Evolutionary conservation across 2,329 filamentous ascomycete genomes (phyloP), one percentile per base, ranked within the genome.

Genomic region (Elsinoe ampelina): DNA sequence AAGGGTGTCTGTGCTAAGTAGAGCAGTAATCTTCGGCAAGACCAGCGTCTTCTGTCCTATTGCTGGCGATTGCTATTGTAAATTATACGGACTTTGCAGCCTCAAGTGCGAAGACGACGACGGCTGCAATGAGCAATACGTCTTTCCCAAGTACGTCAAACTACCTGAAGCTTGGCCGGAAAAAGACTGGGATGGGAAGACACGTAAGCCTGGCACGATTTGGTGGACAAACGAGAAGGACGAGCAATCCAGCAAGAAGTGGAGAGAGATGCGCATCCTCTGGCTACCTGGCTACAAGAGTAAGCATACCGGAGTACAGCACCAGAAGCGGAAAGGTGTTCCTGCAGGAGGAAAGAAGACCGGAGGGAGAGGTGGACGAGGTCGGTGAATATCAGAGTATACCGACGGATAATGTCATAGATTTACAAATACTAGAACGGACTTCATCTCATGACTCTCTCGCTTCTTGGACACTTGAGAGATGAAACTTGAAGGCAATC

Each of bases 61-160:
- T 15, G 81, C 81, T 1, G 69, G 73, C 45, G 77, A 80, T 7
- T 87, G 84, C 65, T 86, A 86, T 66, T 87, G 84, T 69, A 80
- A 83, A 39, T 75, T 81, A 13, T 87, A 83, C 63, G 83, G 83
- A 0, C 63, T 84, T 22, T 87, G 84, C 67, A 62, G 75, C 56
- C 61, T 80, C 13, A 62, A 70, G 0, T 75, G 72, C 47, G 61
- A 63, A 11, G 66, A 71, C 1, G 65, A 71, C 15, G 70, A 73
- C 19, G 73, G 72, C 22, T 86, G 84, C 63, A 70, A 76, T 3
- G 75, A 75, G 2, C 41, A 45, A n/a, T 87, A 86, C 64, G 71
- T 70, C 2, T 72, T 86, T 5, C 83, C 84, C 2, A 76, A 74
- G 0, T 84, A 70, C 60, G 75, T 81, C 1, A 76, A 71, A 1